Conservation (phyloP, 192 early-diverging fungal genomes). For the Dimargaris xerosporica region DNA sequence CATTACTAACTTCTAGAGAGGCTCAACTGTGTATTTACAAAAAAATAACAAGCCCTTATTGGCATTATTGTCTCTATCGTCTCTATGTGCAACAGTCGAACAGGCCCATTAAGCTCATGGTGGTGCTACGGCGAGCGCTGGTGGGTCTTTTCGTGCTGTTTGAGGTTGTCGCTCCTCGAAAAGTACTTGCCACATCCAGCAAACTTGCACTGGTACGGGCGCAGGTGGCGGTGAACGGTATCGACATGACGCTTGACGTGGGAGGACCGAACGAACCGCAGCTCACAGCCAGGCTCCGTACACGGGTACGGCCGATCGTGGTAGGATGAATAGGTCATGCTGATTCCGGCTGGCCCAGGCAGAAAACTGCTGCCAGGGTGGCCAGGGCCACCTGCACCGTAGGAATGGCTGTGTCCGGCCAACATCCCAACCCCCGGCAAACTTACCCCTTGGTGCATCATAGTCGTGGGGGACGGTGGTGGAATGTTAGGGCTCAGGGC, state of each 20-base stretch:
- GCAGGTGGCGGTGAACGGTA: conserved; percentile 37
- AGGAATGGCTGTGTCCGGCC: not conserved
- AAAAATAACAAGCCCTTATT: too few species aligned
- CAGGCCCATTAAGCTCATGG: too few species aligned
- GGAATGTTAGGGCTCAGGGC: conserved; percentile 6
- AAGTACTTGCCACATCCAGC: conserved; percentile 41
- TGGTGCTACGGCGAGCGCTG: conserved; percentile 1
- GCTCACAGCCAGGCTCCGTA: conserved; percentile 5
- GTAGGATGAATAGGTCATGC: conserved; percentile 9
- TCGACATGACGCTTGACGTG: conserved; percentile 11
- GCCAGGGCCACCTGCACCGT: not conserved
- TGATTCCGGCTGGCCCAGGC: not conserved
- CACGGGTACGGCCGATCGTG: conserved; percentile 8
- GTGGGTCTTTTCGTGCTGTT: conserved; percentile 28
- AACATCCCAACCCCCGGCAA: conserved; percentile 2
- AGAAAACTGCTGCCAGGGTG: not conserved
- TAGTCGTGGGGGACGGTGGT: conserved; percentile 2
- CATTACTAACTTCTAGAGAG: too few species aligned
- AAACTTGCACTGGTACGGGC: conserved; percentile 41
- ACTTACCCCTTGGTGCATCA: not conserved
- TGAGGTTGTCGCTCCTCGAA: conserved; percentile 45
- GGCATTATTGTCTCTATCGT: too few species aligned
- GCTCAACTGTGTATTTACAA: too few species aligned
- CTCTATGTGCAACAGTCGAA: too few species aligned
- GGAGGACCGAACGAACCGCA: conserved; percentile 8